Conservation (phyloP, 345 rosid genomes). For the Pugionium dolabratum region DNA sequence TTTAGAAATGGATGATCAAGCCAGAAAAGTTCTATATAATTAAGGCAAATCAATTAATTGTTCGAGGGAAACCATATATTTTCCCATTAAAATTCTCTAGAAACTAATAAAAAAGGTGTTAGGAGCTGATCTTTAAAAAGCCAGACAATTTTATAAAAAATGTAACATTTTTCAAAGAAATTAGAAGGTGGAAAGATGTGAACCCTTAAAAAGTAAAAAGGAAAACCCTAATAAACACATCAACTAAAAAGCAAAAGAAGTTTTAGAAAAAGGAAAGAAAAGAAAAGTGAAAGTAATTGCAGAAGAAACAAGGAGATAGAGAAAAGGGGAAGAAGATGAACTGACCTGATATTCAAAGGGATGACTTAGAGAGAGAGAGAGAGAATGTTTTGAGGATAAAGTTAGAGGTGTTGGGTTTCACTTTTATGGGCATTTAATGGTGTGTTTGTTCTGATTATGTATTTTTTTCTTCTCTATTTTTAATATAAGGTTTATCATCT, state of each 20-base stretch:
- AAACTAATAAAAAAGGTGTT: constrained; percentile 24
- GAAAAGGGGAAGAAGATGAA: constrained; percentile 42
- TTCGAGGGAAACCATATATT: not conserved
- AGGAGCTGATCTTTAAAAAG: constrained; percentile 35
- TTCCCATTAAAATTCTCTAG: constrained; percentile 4
- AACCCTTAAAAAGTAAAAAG: constrained; percentile 24
- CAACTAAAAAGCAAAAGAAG: constrained; percentile 29
- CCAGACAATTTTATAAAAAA: constrained; percentile 20
- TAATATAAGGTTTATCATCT: constrained; percentile 13
- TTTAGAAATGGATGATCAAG: constrained; percentile 34
- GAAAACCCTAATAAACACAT: constrained; percentile 34
- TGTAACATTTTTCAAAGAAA: constrained; percentile 32
- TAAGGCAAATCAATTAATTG: constrained; percentile 1
- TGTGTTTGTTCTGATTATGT: constrained; percentile 41
- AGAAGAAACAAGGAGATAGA: constrained; percentile 43
- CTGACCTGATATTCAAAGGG: constrained; percentile 43
- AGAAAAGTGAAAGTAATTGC: constrained; percentile 33
- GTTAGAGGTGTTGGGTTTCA: constrained; percentile 37
- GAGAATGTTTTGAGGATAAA: constrained; percentile 31
- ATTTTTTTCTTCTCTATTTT: not conserved
- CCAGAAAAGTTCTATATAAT: constrained; percentile 1
- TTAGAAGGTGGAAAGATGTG: constrained; percentile 37
- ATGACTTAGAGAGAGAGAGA: constrained; percentile 38
- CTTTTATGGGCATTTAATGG: constrained; percentile 43
- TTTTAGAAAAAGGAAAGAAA: not conserved